phyloP scores from a whole-genome alignment of 1,139 yeast species.

The Taiozyma sp. region DNA sequence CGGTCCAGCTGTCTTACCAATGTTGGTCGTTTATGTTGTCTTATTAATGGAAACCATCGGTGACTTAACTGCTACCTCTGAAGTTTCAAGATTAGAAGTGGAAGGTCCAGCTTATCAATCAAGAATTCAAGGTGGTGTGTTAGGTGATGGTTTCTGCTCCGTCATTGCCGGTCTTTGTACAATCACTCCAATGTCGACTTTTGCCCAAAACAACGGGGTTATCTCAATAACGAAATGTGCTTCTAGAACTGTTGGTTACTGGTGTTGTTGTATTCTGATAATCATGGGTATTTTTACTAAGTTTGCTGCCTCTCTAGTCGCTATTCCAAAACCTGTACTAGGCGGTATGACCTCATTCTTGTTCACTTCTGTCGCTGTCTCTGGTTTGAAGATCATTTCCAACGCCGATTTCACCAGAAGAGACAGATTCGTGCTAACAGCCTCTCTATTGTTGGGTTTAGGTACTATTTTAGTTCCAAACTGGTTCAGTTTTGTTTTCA shows the following conservation, averaged over 20 bases:
- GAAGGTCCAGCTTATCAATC: conserved; percentile 78
- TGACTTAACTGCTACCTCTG: conserved; percentile 88
- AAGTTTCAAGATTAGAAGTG: conserved; percentile 77
- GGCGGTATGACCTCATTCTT: conserved; percentile 94
- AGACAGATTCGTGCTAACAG: conserved; percentile 78
- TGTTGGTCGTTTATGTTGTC: conserved; percentile 74
- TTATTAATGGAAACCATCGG: conserved; percentile 91
- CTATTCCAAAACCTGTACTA: conserved; percentile 78
- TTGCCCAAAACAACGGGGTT: conserved; percentile 94
- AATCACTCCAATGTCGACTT: conserved; percentile 78
- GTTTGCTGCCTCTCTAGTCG: conserved; percentile 82
- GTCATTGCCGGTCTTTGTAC: conserved; percentile 68
- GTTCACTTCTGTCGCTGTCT: conserved; percentile 81
- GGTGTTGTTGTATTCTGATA: conserved; percentile 79
- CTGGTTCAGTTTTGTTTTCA: conserved; percentile 75
- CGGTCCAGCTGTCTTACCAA: conserved; percentile 80
- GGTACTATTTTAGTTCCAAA: conserved; percentile 67
- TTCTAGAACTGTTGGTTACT: conserved; percentile 76
- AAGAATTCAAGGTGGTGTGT: conserved; percentile 84
- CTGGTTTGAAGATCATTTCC: conserved; percentile 77
- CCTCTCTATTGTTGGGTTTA: conserved; percentile 68
- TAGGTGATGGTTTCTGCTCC: conserved; percentile 74
- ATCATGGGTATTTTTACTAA: conserved; percentile 85
- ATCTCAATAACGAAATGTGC: conserved; percentile 90
- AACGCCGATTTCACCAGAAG: conserved; percentile 76